phyloP scores from a whole-genome alignment of 2,329 filamentous ascomycete genomes.

The Neofusicoccum sp. region DNA sequence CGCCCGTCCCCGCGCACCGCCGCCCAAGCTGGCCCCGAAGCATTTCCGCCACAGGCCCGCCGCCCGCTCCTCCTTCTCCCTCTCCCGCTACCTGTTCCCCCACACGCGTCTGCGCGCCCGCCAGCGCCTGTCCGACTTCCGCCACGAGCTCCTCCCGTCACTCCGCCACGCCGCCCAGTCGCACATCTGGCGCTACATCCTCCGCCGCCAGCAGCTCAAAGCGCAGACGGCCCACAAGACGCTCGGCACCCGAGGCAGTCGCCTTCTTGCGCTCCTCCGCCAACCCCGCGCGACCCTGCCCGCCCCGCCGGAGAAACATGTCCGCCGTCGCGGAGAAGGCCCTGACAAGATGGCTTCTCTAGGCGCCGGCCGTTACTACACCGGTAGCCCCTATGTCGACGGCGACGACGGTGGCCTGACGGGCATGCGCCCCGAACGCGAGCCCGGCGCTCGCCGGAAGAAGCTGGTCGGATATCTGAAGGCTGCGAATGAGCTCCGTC shows the following conservation, averaged over 20 bases:
- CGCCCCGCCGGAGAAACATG: conserved; percentile 18
- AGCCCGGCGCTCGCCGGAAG: conserved; percentile 73
- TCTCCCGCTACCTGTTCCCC: conserved; percentile 70
- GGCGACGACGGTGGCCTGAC: conserved; percentile 31
- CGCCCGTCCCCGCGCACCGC: neutral
- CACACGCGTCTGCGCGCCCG: conserved; percentile 66
- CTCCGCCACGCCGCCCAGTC: conserved; percentile 73
- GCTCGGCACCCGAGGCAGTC: conserved; percentile 29
- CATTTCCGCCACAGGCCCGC: conserved; percentile 35
- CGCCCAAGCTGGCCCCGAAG: conserved; percentile 28
- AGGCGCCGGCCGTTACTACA: conserved; percentile 21
- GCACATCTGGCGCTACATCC: conserved; percentile 73
- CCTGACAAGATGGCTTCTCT: conserved; percentile 14
- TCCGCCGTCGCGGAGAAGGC: neutral
- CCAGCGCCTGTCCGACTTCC: conserved; percentile 69
- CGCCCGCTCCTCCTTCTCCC: conserved; percentile 34
- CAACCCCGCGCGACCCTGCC: conserved; percentile 28
- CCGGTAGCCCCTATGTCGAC: conserved; percentile 14
- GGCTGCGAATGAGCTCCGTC: conserved; percentile 71
- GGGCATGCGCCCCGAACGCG: conserved; percentile 43
- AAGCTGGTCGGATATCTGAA: conserved; percentile 75
- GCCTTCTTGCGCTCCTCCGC: conserved; percentile 33
- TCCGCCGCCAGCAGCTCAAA: conserved; percentile 59
- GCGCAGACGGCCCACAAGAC: conserved; percentile 26
- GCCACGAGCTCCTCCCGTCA: conserved; percentile 72